Percentiles rank a stretch among this genome's conserved stretches.
phyloP scores from a whole-genome alignment of 768 basidiomycete genomes.

The Psilocybe sp. region DNA sequence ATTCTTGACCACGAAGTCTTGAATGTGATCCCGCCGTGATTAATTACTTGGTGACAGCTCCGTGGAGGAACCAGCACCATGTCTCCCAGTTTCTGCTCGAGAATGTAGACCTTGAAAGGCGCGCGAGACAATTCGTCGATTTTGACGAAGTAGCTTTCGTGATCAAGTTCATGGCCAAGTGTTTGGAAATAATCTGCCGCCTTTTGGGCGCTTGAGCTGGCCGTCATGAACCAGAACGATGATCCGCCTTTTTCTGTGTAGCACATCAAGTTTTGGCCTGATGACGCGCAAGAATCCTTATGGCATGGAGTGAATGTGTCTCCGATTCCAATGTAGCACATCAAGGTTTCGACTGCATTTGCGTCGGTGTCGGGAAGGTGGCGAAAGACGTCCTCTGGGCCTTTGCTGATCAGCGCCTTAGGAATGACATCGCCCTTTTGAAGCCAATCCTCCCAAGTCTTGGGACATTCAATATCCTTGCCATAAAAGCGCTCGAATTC shows the following conservation, averaged over 20 bases:
- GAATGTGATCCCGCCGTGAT: constrained; percentile 75
- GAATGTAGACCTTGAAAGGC: constrained; percentile 66
- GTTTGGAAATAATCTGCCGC: constrained; percentile 60
- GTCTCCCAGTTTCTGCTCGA: constrained; percentile 75
- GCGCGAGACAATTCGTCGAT: constrained; percentile 62
- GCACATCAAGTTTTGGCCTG: constrained; percentile 86
- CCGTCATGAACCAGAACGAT: constrained; percentile 88
- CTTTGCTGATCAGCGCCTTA: constrained; percentile 45
- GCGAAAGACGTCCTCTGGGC: constrained; percentile 54
- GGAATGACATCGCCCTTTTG: constrained; percentile 47
- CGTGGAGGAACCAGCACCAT: constrained; percentile 78
- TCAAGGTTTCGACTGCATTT: constrained; percentile 67
- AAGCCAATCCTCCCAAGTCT: constrained; percentile 64
- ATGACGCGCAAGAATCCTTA: constrained; percentile 81
- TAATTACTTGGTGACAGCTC: constrained; percentile 83
- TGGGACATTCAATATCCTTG: constrained; percentile 74
- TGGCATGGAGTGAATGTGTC: constrained; percentile 85
- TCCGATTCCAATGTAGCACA: constrained; percentile 82
- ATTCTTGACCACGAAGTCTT: constrained; percentile 89
- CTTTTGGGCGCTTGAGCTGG: constrained; percentile 48
- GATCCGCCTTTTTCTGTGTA: constrained; percentile 70
- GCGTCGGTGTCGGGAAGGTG: constrained; percentile 46
- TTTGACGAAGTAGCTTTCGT: constrained; percentile 66
- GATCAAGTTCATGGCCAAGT: constrained; percentile 61
- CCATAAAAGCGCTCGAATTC: constrained; percentile 68